Evolutionary conservation across 192 early-diverging fungal species (phyloP).

Genomic region (Rhizophlyctis rosea): DNA sequence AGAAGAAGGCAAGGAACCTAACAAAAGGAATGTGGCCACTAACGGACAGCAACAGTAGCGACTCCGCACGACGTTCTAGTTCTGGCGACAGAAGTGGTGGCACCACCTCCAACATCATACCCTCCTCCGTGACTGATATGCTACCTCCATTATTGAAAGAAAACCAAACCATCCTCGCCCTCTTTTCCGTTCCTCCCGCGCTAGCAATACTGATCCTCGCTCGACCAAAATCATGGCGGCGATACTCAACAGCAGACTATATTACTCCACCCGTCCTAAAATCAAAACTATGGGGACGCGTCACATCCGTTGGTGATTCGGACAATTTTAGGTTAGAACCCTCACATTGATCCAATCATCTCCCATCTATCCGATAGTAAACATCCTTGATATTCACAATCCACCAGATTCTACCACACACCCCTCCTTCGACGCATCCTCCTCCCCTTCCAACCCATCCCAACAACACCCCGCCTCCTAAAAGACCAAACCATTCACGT

Average conservation of each 20-base stretch:
- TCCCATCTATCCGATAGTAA: constrained; percentile 8
- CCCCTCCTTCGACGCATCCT: not conserved
- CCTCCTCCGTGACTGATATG: too few relatives aligned
- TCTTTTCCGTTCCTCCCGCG: too few relatives aligned
- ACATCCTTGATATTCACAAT: constrained; percentile 5
- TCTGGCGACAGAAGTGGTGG: too few relatives aligned
- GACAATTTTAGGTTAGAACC: constrained; percentile 34
- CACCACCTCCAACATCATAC: too few relatives aligned
- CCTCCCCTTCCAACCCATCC: not conserved
- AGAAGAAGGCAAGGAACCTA: too few relatives aligned
- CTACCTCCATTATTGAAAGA: too few relatives aligned
- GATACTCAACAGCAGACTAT: constrained; percentile 17
- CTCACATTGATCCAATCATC: constrained; percentile 18
- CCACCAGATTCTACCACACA: not conserved
- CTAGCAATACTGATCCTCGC: too few relatives aligned
- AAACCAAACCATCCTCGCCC: too few relatives aligned
- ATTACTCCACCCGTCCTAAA: constrained; percentile 16
- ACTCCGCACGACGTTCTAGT: too few relatives aligned
- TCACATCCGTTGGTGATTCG: constrained; percentile 16
- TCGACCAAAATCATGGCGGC: too few relatives aligned
- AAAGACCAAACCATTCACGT: constrained; percentile 61
- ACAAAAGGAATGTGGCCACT: too few relatives aligned
- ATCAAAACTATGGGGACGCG: not conserved
- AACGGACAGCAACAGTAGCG: too few relatives aligned
- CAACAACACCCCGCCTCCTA: not conserved